Conservation (phyloP, 441 rosid genomes). For the Erodium trifolium region DNA sequence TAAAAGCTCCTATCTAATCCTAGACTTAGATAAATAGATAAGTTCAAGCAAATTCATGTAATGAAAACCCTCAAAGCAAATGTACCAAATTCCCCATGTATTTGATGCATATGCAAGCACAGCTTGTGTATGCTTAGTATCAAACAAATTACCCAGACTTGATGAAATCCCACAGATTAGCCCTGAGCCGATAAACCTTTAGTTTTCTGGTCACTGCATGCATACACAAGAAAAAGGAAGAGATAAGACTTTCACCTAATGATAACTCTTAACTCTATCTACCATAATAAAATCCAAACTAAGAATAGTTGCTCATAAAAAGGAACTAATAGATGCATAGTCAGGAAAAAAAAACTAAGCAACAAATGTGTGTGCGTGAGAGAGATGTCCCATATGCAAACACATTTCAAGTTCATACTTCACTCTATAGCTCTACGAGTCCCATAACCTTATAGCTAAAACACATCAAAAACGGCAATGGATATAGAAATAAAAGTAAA, state of each 20-base stretch:
- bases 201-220: constrained; percentile 52
- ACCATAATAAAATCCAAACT: neutral
- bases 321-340: neutral
- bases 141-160: constrained; percentile 55
- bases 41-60: neutral
- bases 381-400: neutral
- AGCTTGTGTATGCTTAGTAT: neutral
- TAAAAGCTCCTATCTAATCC: neutral
- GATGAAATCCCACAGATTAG: constrained; percentile 76
- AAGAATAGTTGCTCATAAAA: neutral
- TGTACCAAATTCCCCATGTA: neutral
- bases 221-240: neutral
- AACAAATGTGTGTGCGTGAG: neutral
- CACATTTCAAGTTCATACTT: neutral
- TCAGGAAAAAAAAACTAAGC: neutral
- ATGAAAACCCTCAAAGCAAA: neutral
- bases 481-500: neutral
- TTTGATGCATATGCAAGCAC: neutral
- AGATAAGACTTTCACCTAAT: neutral
- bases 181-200: constrained; percentile 45
- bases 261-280: neutral
- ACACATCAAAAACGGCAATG: neutral
- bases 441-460: neutral
- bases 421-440: neutral
- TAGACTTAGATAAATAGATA: neutral